These are phyloP conservation scores for Noccaea caerulescens DNA, from an alignment of 345 rosid species.

Conservation along the genomic window DNA sequence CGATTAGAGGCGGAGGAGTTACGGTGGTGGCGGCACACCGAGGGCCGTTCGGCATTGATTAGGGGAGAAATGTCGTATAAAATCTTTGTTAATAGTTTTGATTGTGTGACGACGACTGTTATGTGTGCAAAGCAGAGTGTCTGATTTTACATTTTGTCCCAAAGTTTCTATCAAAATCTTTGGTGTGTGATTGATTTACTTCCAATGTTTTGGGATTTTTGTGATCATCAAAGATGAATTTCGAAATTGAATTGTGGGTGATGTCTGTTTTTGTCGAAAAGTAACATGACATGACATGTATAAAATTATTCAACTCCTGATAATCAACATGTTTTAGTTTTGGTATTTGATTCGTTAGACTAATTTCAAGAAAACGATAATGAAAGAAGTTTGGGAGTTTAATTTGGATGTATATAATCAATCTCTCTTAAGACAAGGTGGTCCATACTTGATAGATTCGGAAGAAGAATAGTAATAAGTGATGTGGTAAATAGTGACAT, in stretches of 20 bases:
- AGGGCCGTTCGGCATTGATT: conserved; percentile 36
- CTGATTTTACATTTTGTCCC: conserved; percentile 2
- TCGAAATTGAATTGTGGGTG: neutral
- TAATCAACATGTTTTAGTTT: neutral
- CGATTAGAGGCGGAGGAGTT: conserved; percentile 17
- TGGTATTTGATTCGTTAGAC: neutral
- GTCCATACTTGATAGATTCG: too few relatives aligned
- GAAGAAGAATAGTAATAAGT: too few relatives aligned
- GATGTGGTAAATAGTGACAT: neutral
- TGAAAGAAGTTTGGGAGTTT: neutral
- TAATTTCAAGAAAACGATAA: neutral
- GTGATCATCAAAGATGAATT: conserved; percentile 24
- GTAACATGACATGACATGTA: conserved; percentile 16
- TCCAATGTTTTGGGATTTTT: conserved; percentile 25
- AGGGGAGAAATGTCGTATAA: neutral
- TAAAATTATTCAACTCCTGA: conserved; percentile 14
- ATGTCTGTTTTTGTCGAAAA: neutral
- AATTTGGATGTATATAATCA: neutral
- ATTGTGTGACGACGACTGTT: neutral
- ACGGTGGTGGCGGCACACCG: conserved; percentile 30
- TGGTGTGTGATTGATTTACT: conserved; percentile 23
- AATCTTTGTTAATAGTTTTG: conserved; percentile 34
- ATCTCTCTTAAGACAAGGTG: neutral
- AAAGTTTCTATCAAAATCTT: conserved; percentile 1
- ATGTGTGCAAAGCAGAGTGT: conserved; percentile 18